Evolutionary conservation across 2,329 filamentous ascomycete species (phyloP), one percentile per base, ranked within the genome.

Genomic region (Orbilia quercus): DNA sequence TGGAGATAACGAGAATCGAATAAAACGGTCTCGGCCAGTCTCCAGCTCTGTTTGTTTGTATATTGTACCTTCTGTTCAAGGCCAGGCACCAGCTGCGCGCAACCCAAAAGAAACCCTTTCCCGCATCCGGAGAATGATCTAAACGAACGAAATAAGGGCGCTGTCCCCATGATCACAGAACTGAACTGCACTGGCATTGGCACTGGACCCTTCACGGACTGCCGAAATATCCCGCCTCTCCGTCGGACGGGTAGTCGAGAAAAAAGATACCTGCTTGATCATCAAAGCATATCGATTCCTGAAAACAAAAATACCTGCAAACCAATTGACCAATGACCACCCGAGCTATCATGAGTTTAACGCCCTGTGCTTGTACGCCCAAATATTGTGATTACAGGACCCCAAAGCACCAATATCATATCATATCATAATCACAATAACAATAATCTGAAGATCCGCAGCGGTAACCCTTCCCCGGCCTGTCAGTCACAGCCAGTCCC

Each of bases 111-210:
- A 38, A 22, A 44, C 25, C 2, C 5, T 16, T 51, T 54, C 36
- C 59, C 59, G 63, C 63, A 67, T 67, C 25, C 45, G 63, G 63
- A 51, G 63, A 58, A 59, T 67, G 63, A 67, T 67, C 63, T 42
- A 42, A 45, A 57, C 38, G 42, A 55, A 50, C 55, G 47, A 44
- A 48, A 16, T 31, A 47, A 57, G 57, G n/a, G n/a, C n/a, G n/a
- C 4, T 31, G 62, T 53, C 44, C 63, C 63, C 53, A 67, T 67
- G 63, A 67, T 67, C 63, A 59, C n/a, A n/a, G n/a, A n/a, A n/a
- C n/a, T n/a, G n/a, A n/a, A n/a, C n/a, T n/a, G n/a, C n/a, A n/a
- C n/a, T n/a, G n/a, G n/a, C n/a, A n/a, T n/a, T n/a, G n/a, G 50
- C 14, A 50, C 59, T 66, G 62, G 62, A 66, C 50, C 50, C 50